Evolutionary conservation across 2,329 filamentous ascomycete species (phyloP), one percentile per base, ranked within the genome.

Genomic region (Rhinocladiella mackenziei): DNA sequence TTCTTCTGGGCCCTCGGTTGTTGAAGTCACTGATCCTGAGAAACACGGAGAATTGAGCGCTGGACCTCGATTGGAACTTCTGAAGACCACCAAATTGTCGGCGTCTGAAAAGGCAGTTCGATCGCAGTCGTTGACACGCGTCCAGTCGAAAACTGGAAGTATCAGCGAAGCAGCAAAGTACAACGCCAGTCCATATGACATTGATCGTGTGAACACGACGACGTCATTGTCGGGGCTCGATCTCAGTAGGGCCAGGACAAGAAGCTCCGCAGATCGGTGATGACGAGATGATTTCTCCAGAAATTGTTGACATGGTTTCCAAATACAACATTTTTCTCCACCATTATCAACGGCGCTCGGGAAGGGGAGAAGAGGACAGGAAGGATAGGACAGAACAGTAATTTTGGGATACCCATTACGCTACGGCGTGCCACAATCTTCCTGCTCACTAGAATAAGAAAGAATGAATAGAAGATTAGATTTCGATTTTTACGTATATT

Each of bases 161-260:
- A 32, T 54, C 15, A 34, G 29, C 10, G 54, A 56, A 33, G 54
- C 51, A 1, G 51, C 51, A 17, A 39, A 50, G 17, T 64, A 63
- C 33, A 55, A 63, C 28, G 57, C 51, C 8, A 62, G 54, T 25
- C 60, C 61, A 5, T 64, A 55, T 34, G 59, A 62, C 26, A 62
- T 64, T 23, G 60, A 64, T 45, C 57, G 54, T 4, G 59, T 62
- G 15, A 61, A 62, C 39, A 64, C 60, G 17, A 46, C 52, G 14
- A 58, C 58, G 13, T 62, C 59, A 9, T 48, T 58, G 10, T 33
- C 51, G 9, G 55, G 53, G 8, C 11, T 56, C n/a, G 51, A 55
- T 19, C 30, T 53, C 11, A 49, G 32, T 20, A 35, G 38, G 32
- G 44, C 45, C 8, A 29, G 31, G 20, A 50, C 51, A 17, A 51